A percentile compares a stretch with the other conserved stretches of the same genome.
phyloP scores from a whole-genome alignment of 352 stramenopile species.

The Pythium volutum region DNA sequence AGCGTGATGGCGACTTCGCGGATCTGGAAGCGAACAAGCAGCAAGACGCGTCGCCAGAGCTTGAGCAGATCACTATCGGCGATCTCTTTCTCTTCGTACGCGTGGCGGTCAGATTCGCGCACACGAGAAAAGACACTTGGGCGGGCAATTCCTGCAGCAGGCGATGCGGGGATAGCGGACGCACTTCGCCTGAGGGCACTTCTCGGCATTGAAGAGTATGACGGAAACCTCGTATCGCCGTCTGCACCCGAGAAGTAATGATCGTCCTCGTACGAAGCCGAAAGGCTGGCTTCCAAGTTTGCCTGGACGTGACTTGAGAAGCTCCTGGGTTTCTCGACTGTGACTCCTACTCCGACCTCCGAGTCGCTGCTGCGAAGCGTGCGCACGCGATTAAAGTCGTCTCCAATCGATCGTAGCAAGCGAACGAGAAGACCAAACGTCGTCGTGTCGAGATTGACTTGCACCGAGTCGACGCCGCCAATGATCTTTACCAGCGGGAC shows the following conservation, averaged over 20 bases:
- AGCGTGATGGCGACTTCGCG: conserved; percentile 34
- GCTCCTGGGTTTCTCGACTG: background rate
- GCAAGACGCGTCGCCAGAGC: conserved; percentile 59
- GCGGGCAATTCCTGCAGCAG: conserved; percentile 7
- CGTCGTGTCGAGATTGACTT: conserved; percentile 63
- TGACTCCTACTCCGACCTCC: background rate
- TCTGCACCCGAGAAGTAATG: conserved; percentile 24
- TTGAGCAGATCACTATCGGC: conserved; percentile 55
- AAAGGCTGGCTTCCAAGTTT: conserved; percentile 13
- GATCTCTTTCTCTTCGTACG: conserved; percentile 44
- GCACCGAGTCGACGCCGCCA: conserved; percentile 64
- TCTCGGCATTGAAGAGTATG: conserved; percentile 5
- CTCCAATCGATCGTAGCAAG: conserved; percentile 63
- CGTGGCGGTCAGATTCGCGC: conserved; percentile 7
- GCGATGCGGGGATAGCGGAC: conserved; percentile 1
- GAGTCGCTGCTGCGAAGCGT: background rate
- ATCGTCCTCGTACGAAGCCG: conserved; percentile 18
- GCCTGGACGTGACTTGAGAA: background rate
- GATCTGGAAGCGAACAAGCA: conserved; percentile 30
- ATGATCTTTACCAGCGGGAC: conserved; percentile 77
- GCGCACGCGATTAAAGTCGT: conserved; percentile 45
- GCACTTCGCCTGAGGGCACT: conserved; percentile 3
- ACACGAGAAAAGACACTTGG: conserved; percentile 13
- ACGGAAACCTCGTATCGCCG: conserved; percentile 12
- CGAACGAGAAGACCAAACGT: conserved; percentile 60